These are phyloP conservation scores for Nothophytophthora sp. DNA, from an alignment of 352 stramenopile genomes.

Conservation along the genomic window DNA sequence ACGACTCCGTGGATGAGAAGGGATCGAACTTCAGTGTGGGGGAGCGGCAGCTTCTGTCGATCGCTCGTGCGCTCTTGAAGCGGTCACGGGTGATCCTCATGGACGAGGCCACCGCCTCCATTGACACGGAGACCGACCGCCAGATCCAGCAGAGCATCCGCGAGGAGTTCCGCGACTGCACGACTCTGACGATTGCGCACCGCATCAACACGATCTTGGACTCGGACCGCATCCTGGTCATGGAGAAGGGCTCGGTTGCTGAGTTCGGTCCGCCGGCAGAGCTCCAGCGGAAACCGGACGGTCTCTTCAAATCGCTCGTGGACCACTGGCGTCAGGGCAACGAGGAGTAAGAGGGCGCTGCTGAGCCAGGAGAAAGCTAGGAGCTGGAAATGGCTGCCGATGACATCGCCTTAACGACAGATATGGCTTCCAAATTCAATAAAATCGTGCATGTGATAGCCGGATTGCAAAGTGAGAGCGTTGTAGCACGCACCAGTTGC, in stretches of 20 bases:
- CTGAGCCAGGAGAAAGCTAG: neutral
- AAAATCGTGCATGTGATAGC: no score
- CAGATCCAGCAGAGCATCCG: slow-evolving; percentile 91
- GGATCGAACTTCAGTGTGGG: slow-evolving; percentile 95
- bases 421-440: no score
- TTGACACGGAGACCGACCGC: slow-evolving; percentile 84
- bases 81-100: slow-evolving; percentile 94
- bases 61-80: slow-evolving; percentile 92
- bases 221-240: slow-evolving; percentile 96
- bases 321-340: slow-evolving; percentile 63
- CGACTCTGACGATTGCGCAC: slow-evolving; percentile 97
- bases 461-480: no score
- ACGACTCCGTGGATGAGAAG: slow-evolving; percentile 73
- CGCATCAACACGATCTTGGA: slow-evolving; percentile 98
- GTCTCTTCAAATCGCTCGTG: slow-evolving; percentile 70
- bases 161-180: slow-evolving; percentile 93
- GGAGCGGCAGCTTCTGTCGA: slow-evolving; percentile 95
- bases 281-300: slow-evolving; percentile 69
- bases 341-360: slow-evolving; percentile 14
- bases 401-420: no score
- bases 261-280: slow-evolving; percentile 87
- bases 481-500: no score
- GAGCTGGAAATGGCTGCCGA: neutral
- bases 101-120: slow-evolving; percentile 96
- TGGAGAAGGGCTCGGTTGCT: slow-evolving; percentile 93